Base-by-base conservation (phyloP, 164 flowering plant species). In the Vitis labrusca region DNA sequence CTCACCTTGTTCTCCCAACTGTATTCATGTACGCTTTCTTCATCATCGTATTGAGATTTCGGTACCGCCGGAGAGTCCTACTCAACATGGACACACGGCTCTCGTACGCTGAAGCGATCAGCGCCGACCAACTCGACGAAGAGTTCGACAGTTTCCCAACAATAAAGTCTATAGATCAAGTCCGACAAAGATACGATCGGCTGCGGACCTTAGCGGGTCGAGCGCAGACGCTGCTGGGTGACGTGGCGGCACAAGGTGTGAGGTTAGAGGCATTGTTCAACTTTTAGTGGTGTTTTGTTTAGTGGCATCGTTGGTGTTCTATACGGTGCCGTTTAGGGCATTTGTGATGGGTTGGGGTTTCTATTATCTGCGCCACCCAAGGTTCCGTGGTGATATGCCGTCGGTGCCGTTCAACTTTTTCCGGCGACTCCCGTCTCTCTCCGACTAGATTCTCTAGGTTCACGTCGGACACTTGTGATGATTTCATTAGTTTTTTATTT, bases 171-270 rank as follows among this genome's bases (percentile, higher is more conserved):
- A 29, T 78, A 0, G 97, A 96, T 9, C 78, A 79, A 10, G 81
- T 96, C 3, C 84, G 97, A 0, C 70, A 78, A 11, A 67, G 99
- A 67, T 96, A 96, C 66, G 99, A 96, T 60, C 67, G 99, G 37
- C 58, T 96, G 63, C 71, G 98, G 74, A 94, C 91, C 0, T 61
- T 96, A 12, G 97, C 94, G 0, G 94, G 96, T 0, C 68, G 98
- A 70, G 97, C 89, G 19, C 99, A 93, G 74, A 78, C 92, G 0
- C 77, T 92, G 32, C 66, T 93, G 1, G 99, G 98, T 37, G 99
- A 96, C 69, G 74, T 93, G 74, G 97, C 98, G 16, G 89, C 97
- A 0, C 97, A 92, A 48, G 91, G 95, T 15, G 99, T 92, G 81
- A 76, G 99, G 0, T 65, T 96, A 74, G 96, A 93, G 65, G 97